Base-by-base conservation (phyloP, 176 grass and related monocot genomes). In the Hordeum marinum region DNA sequence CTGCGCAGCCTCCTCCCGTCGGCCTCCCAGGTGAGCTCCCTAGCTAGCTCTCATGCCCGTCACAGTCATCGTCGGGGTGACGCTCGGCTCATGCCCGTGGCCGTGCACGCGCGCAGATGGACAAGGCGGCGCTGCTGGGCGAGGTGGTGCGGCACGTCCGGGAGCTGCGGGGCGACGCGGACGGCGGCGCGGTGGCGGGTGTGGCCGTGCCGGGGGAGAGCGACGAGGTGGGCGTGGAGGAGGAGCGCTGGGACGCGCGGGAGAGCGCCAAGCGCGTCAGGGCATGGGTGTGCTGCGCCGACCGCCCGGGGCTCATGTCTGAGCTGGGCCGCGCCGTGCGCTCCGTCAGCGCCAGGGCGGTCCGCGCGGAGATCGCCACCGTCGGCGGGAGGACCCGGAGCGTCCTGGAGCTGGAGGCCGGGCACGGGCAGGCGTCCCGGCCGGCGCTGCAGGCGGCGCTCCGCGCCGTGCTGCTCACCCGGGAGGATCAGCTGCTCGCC, bases 111-210 rank as follows among this genome's bases (percentile, higher is more conserved):
- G 24, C 78, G 81, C 82, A 99, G 96, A 90, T 99, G 96, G 96
- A 99, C 88, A 99, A 99, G 81, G 96, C 96, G 70, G 93, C 93
- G 65, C 20, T 99, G 76, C 90, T 99, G 9, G 96, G 96, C 2
- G 93, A 99, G 96, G 93, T 98, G 85, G 95, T 98, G 76, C 80
- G 92, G 80, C 80, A 92, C 75, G 95, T 98, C 79, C 83, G 93
- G 41, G 93, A 98, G 91, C 92, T 98, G 27, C 84, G 87, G 86
- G 79, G 79, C 59, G 83, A 78, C 52, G 93, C 87, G 21, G 93
- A 92, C 67, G 41, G 41, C 45, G 85, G 42, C 5, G 86, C 85
- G 73, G 84, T 80, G 29, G 88, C 89, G 27, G 90, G 91, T 6
- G 86, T 88, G 78, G 80, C 87, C 61, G 86, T 90, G 7, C 91